phyloP scores from a whole-genome alignment of 2,329 filamentous ascomycete genomes.

The Purpureocillium lavendulum region DNA sequence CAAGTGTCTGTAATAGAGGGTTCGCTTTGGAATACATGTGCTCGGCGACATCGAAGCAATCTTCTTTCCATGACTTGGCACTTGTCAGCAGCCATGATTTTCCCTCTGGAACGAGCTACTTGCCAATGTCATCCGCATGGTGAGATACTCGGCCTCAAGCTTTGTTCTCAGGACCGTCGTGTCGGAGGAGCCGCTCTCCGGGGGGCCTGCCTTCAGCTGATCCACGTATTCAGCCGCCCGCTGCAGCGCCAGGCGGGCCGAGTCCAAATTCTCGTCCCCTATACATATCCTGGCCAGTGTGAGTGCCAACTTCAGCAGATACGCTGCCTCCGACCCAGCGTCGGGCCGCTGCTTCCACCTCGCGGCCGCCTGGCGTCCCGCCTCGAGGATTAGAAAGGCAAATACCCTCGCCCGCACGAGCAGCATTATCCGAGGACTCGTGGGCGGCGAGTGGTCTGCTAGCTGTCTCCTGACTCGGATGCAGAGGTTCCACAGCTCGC shows the following conservation, averaged over 20 bases:
- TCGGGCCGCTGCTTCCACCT: slow-evolving; percentile 13
- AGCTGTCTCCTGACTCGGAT: slow-evolving; percentile 36
- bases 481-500: slow-evolving; percentile 59
- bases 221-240: slow-evolving; percentile 49
- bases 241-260: slow-evolving; percentile 54
- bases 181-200: not conserved
- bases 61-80: slow-evolving; percentile 63
- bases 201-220: slow-evolving; percentile 7
- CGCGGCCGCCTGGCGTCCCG: slow-evolving; percentile 30
- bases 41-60: slow-evolving; percentile 67
- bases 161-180: slow-evolving; percentile 11
- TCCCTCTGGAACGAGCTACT: slow-evolving; percentile 13
- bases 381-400: slow-evolving; percentile 60
- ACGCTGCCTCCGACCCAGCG: slow-evolving; percentile 31
- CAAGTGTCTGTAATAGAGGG: slow-evolving; percentile 27
- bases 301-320: slow-evolving; percentile 59
- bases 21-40: slow-evolving; percentile 61
- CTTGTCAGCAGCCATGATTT: slow-evolving; percentile 8
- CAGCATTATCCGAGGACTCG: slow-evolving; percentile 16
- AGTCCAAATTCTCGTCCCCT: slow-evolving; percentile 46
- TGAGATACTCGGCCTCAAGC: slow-evolving; percentile 54
- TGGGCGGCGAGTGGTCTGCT: slow-evolving; percentile 9
- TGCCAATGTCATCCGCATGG: slow-evolving; percentile 60
- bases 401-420: slow-evolving; percentile 39
- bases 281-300: slow-evolving; percentile 47